These are phyloP conservation scores for Penicillium brevicompactum DNA, from an alignment of 2,329 filamentous ascomycete genomes.

Conservation along the genomic window DNA sequence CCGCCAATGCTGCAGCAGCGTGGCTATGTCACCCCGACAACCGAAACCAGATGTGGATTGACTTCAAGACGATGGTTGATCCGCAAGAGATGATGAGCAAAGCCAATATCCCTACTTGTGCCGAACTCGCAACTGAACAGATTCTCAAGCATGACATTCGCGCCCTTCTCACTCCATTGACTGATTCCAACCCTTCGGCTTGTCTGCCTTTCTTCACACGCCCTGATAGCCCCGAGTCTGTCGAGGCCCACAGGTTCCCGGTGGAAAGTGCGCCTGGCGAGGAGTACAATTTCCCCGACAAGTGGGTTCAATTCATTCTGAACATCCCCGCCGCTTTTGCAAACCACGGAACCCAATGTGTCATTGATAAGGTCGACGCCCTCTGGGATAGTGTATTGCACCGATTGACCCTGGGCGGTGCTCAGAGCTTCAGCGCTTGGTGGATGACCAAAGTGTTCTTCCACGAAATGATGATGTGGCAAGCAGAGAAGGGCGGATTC, in stretches of 20 bases:
- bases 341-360: conserved; percentile 46
- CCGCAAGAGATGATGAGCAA: conserved; percentile 44
- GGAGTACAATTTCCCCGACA: conserved; percentile 52
- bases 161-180: conserved; percentile 45
- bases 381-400: conserved; percentile 49
- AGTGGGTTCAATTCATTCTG: conserved; percentile 50
- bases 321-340: conserved; percentile 43
- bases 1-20: conserved; percentile 90
- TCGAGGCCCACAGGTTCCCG: conserved; percentile 35
- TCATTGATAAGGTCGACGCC: conserved; percentile 47
- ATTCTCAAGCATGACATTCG: conserved; percentile 49
- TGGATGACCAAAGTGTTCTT: conserved; percentile 89
- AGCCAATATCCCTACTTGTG: conserved; percentile 44
- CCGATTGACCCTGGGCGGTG: conserved; percentile 47
- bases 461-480: conserved; percentile 89
- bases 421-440: conserved; percentile 52
- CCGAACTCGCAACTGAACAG: conserved; percentile 36
- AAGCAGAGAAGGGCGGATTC: conserved; percentile 88
- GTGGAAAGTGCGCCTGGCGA: conserved; percentile 40
- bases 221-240: conserved; percentile 35
- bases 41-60: conserved; percentile 91
- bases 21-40: conserved; percentile 88
- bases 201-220: conserved; percentile 36
- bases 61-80: conserved; percentile 60
- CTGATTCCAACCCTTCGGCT: conserved; percentile 32